Evolutionary conservation across 345 rosid species (phyloP).

Genomic region (Dipteronia sinensis): DNA sequence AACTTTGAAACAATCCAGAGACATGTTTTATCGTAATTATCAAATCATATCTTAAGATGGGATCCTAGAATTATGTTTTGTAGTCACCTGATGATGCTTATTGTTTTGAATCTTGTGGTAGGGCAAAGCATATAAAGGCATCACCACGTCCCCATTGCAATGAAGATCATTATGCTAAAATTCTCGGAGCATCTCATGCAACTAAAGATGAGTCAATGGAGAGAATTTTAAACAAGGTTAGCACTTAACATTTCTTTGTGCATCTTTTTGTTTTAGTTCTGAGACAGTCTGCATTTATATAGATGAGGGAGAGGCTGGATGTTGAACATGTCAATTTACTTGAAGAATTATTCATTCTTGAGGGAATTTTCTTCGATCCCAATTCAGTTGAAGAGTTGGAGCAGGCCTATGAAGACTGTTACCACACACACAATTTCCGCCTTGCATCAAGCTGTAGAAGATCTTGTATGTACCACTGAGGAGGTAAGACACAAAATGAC

Average conservation of each 20-base stretch:
- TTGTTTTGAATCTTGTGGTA: conserved; percentile 26
- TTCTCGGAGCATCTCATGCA: conserved; percentile 30
- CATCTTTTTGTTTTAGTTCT: conserved; percentile 15
- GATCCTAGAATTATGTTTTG: neutral
- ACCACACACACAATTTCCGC: conserved; percentile 42
- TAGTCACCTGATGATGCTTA: neutral
- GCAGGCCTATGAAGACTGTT: conserved; percentile 43
- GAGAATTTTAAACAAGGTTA: conserved; percentile 56
- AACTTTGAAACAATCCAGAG: too few relatives aligned
- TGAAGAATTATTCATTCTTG: conserved; percentile 61
- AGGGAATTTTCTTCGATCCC: conserved; percentile 48
- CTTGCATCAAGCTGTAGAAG: conserved; percentile 55
- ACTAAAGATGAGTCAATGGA: conserved; percentile 50
- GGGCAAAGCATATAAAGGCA: conserved; percentile 89
- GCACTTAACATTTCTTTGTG: conserved; percentile 2
- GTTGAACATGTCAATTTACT: conserved; percentile 64
- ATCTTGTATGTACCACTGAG: conserved; percentile 42
- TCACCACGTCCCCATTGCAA: conserved; percentile 41
- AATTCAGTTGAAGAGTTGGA: conserved; percentile 51
- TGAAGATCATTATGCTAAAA: conserved; percentile 47
- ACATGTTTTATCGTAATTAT: neutral
- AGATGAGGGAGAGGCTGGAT: conserved; percentile 66
- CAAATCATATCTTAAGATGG: neutral
- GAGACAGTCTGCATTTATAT: conserved; percentile 16
- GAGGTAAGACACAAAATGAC: conserved; percentile 43